Base-by-base conservation (phyloP, 768 basidiomycete genomes). In the Trametes meyenii region DNA sequence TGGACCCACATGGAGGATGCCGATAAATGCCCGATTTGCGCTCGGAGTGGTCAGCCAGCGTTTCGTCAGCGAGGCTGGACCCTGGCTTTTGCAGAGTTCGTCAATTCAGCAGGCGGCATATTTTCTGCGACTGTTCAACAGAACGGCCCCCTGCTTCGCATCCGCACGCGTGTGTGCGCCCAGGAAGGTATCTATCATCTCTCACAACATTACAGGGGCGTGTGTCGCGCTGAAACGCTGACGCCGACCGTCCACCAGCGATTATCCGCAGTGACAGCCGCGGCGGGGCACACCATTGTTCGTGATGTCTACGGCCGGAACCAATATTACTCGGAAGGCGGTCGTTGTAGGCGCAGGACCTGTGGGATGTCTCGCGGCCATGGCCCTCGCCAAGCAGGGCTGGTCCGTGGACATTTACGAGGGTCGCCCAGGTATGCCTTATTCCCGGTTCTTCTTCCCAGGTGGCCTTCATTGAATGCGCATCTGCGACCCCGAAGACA, bases 321-420 rank as follows among this genome's bases (percentile, higher is more conserved):
- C 53, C 62, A 60, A 59, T 51, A 33, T 33, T 33, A 40, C 21
- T 43, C 62, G 78, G 26, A 84, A 82, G 66, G 87, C 80, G n/a
- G 78, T 88, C 48, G 78, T 92, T 40, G 83, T 91, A 23, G 96
- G 96, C 42, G 96, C 89, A 55, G 96, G 96, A 0, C 96, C 96
- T 8, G 96, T 99, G 16, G 96, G 96, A 23, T 95, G 94, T 72
- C 88, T 98, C 23, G 83, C 89, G 36, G 95, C 96, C 14, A 80
- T 96, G 51, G 83, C 90, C 56, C 80, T 99, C 45, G 90, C 93
- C 53, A 90, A 90, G 67, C 81, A 84, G 70, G 96, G 95, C 51
- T 99, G 95, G 92, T 65, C 75, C 53, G 92, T 95, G 59, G 83
- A 87, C 60, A 73, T 95, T 35, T 90, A 88, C 70, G 94, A 96